Conservation (phyloP, 495 filamentous ascomycete genomes). For the Xylaria nigripes region DNA sequence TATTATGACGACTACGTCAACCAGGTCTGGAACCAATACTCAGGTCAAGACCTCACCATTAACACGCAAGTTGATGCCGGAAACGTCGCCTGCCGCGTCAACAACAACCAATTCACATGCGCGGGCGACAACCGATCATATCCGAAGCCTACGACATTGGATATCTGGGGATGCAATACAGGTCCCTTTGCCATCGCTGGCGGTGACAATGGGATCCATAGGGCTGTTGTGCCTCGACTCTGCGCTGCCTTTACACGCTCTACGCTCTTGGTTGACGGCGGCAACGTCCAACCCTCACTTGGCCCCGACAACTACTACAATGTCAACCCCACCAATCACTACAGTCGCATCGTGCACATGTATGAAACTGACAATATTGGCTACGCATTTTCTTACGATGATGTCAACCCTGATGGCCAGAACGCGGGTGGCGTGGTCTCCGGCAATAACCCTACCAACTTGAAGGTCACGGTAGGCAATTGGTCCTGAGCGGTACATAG, state of each 20-base stretch:
- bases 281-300: conserved; percentile 32
- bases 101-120: conserved; percentile 26
- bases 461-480: conserved; percentile 28
- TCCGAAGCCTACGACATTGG: conserved; percentile 28
- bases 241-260: conserved; percentile 40
- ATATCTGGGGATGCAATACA: conserved; percentile 44
- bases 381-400: conserved; percentile 44
- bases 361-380: conserved; percentile 34
- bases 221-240: conserved; percentile 34
- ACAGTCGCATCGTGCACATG: conserved; percentile 37
- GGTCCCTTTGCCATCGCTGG: conserved; percentile 34
- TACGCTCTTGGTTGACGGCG: conserved; percentile 34
- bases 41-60: conserved; percentile 29
- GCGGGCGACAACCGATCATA: conserved; percentile 34
- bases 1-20: conserved; percentile 37
- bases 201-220: conserved; percentile 33
- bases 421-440: conserved; percentile 31
- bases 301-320: conserved; percentile 25
- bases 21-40: conserved; percentile 34
- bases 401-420: conserved; percentile 35
- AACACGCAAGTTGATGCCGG: conserved; percentile 32
- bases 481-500: not conserved
- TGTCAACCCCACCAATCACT: conserved; percentile 33
- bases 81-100: conserved; percentile 31
- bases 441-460: conserved; percentile 15